Base-by-base conservation (phyloP, 2,329 filamentous ascomycete genomes). In the Parasarocladium wereldwijsianum region DNA sequence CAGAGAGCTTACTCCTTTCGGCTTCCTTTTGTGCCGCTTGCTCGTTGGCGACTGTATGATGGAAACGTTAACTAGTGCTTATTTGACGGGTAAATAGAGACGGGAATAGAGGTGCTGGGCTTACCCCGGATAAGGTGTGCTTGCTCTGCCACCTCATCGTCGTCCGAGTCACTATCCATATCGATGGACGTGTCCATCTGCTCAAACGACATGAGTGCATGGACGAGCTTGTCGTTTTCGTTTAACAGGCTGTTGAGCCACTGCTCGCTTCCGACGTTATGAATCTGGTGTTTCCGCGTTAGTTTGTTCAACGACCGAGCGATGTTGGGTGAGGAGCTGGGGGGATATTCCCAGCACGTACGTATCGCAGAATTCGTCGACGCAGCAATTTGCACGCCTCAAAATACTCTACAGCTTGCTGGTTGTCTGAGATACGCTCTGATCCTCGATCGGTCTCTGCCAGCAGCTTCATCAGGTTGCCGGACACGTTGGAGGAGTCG, bases 161-260 rank as follows among this genome's bases (percentile, higher is more conserved):
- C 28, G 34, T 79, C 74, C 2, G 72, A 77, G 49, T 80, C 74
- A 40, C 72, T 77, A 46, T 80, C 75, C 5, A 74, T 73, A 39
- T 84, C 79, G 38, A 87, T 80, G 27, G 81, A 85, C 36, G 77
- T 75, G 48, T 98, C 87, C 38, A 96, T 70, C 42, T 94, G 82
- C 54, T 96, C 87, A 46, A 85, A 98, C 0, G 85, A 81, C 71
- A 93, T 93, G 34, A 98, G 65, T 2, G 86, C 84, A 37, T 78
- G 78, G 23, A 96, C 82, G n/a, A 98, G 75, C 52, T 93, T 82
- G 44, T 98, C 90, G 44, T 98, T 96, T 39, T 87, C 86, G 44
- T 90, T 83, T 12, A 98, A 74, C 4, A 98, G 65, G 36, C 83
- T 77, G 24, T 87, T 90, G 7, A 98, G 75, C 65, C 81, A 94